These are phyloP conservation scores for Aspergillus luchuensis DNA, from an alignment of 2,329 filamentous ascomycete species.

Conservation along the genomic window DNA sequence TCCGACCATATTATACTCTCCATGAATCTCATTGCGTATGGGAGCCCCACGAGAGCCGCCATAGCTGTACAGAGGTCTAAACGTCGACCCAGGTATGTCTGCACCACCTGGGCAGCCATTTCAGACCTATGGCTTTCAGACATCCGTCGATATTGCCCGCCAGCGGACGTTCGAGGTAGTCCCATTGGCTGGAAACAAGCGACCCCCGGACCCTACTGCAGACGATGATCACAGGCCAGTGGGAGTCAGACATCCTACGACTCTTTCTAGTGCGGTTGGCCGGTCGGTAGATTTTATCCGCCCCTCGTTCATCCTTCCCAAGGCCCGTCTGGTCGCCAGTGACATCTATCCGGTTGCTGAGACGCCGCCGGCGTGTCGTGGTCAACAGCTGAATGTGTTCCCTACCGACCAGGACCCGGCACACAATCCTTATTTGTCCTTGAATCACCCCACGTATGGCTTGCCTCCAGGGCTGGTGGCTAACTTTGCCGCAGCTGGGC, in stretches of 20 bases:
- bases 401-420: conserved; percentile 51
- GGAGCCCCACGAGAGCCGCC: background rate
- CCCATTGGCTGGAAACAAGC: conserved; percentile 55
- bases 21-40: conserved; percentile 5
- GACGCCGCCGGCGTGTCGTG: conserved; percentile 13
- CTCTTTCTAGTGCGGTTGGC: background rate
- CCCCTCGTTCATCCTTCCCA: conserved; percentile 28
- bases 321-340: conserved; percentile 45
- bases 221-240: conserved; percentile 20
- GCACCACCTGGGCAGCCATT: conserved; percentile 26
- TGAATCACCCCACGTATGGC: conserved; percentile 65
- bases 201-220: conserved; percentile 33
- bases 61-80: conserved; percentile 5
- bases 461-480: conserved; percentile 62
- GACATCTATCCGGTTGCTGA: conserved; percentile 34
- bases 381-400: conserved; percentile 45
- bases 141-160: conserved; percentile 47
- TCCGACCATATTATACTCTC: background rate
- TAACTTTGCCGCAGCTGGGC: conserved; percentile 68
- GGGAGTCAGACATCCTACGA: conserved; percentile 7
- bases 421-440: conserved; percentile 54
- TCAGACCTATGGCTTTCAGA: conserved; percentile 57
- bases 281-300: conserved; percentile 31
- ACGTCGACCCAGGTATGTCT: conserved; percentile 28
- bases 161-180: conserved; percentile 44